Conservation (phyloP, 2,329 filamentous ascomycete genomes). For the Uncinocarpus reesii region DNA sequence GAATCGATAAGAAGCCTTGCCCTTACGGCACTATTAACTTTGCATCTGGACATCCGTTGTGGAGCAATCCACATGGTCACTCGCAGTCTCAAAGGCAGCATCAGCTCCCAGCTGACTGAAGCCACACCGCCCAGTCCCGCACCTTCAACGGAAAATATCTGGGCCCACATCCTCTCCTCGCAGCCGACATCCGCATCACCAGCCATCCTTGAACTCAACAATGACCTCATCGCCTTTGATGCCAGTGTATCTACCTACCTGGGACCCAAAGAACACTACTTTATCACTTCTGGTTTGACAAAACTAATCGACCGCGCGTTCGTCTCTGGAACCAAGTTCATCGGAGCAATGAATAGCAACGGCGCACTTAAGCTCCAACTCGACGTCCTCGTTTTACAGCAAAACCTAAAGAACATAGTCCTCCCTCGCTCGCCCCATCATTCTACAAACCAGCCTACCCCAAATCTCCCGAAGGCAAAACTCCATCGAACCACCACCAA, state of each 20-base stretch:
- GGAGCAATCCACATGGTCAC: slow-evolving; percentile 72
- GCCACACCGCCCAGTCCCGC: slow-evolving; percentile 36
- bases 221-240: slow-evolving; percentile 76
- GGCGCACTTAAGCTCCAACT: slow-evolving; percentile 83
- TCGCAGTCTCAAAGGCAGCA: slow-evolving; percentile 50
- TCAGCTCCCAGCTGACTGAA: slow-evolving; percentile 28
- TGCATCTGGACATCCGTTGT: slow-evolving; percentile 81
- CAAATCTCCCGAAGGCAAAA: slow-evolving; percentile 8
- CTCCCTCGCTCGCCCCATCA: slow-evolving; percentile 22
- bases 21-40: slow-evolving; percentile 64
- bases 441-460: not conserved
- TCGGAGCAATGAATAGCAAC: slow-evolving; percentile 71
- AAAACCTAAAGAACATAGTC: slow-evolving; percentile 87
- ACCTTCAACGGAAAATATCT: slow-evolving; percentile 63
- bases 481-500: slow-evolving; percentile 12
- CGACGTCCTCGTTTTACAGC: slow-evolving; percentile 88
- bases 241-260: slow-evolving; percentile 67
- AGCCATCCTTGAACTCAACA: slow-evolving; percentile 70
- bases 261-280: slow-evolving; percentile 58
- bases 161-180: slow-evolving; percentile 35
- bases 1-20: slow-evolving; percentile 73
- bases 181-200: slow-evolving; percentile 43
- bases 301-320: slow-evolving; percentile 70
- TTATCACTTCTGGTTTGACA: slow-evolving; percentile 67
- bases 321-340: slow-evolving; percentile 58